Base-by-base conservation (phyloP, 1,139 yeast genomes). In the Blastobotrys arbuscula region DNA sequence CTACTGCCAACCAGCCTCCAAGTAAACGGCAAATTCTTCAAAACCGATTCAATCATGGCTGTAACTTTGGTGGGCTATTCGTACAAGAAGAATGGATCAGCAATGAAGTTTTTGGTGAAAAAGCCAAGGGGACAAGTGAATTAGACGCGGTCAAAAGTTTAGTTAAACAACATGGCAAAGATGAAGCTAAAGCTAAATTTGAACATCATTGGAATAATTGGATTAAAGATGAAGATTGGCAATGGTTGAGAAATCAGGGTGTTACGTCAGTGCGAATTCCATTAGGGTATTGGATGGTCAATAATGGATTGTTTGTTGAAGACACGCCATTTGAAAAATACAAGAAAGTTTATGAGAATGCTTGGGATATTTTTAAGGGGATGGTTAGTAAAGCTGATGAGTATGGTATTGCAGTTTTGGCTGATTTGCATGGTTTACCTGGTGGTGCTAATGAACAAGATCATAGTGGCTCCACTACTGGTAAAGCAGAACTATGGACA, bases 371-470 rank as follows among this genome's bases (percentile, higher is more conserved):
- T 21, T 72, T 82, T 55, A 77, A 77, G 61, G 55, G 66, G 23
- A 76, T 76, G 53, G 70, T 85, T 42, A 75, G 75, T 51, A 72
- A 72, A 48, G 94, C 94, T 2, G 74, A 62, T 1, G 50, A 67
- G 23, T 67, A 76, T 55, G 72, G 75, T 24, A 90, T 92, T 53
- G 84, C 89, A 9, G 82, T 90, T 0, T 60, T 92, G 50, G 76
- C 90, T 10, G 98, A 92, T 65, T 62, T 92, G 42, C 98, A 92
- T 66, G 97, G 86, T 0, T 66, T 92, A 24, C 97, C 97, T 2
- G 89, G 87, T 12, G 97, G 97, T 39, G 97, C 97, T 26, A 92
- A 92, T 62, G 78, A 80, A 0, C 83, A 82, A 24, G 79, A 82
- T 50, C 97, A 90, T 64, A 81, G 94, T 59, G 98, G 97, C 7